Base-by-base conservation (phyloP, 2,329 filamentous ascomycete genomes). In the Botrytis galanthina region DNA sequence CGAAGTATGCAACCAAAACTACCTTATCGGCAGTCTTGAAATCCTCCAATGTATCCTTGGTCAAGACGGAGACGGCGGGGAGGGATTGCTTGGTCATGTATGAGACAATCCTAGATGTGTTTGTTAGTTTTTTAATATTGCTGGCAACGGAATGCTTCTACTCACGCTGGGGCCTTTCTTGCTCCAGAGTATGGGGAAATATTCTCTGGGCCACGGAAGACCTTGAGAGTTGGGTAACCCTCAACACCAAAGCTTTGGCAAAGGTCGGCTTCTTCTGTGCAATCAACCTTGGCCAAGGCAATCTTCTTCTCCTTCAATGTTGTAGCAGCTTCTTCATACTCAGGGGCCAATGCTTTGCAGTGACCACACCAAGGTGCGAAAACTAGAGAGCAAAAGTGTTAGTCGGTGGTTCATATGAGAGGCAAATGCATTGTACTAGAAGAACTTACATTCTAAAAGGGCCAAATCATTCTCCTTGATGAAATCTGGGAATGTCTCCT, bases 61-160 rank as follows among this genome's bases (percentile, higher is more conserved):
- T 91, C 74, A 99, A 88, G 77, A 88, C 81, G 9, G 96, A 98
- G 77, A 99, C 95, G 77, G 96, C 93, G 71, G 96, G 96, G 75
- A 99, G 89, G 39, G 93, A 93, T 86, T 98, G 96, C 90, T 98
- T 99, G 83, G 94, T 92, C 96, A 99, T 99, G 88, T 97, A 98
- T 78, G 91, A 91, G 66, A 88, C 87, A 82, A 91, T 91, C 76
- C 87, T 89, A 74, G 60, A 44, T 37, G 46, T 61, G 29, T 29
- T 66, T 74, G 66, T 78, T 51, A 76, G 73, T 32, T 70, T 67
- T 42, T 69, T 29, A 37, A 39, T 7, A 20, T 59, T 62, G 4
- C 4, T 42, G 32, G 8, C 6, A 29, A 35, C 16, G 7, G 3
- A 4, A 37, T 16, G 46, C 22, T 10, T 29, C 35, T 57, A 86